Base-by-base conservation (phyloP, 225 moss, liverwort and hornwort species). In the Pseudoscleropodium purum region DNA sequence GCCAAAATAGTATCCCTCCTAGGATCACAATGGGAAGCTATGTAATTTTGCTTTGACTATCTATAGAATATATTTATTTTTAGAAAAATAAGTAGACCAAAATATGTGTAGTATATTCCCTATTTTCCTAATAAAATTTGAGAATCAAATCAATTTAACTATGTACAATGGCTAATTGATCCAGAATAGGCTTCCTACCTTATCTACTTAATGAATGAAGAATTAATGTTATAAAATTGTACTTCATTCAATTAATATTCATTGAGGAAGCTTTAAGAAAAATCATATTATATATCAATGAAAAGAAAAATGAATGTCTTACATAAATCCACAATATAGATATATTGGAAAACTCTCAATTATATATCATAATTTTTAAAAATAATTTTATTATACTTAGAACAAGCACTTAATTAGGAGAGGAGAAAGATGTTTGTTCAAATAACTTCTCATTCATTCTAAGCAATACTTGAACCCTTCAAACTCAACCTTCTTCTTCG, bases 21-120 rank as follows among this genome's bases (percentile, higher is more conserved):
- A 37, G 24, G 37, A 25, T 1, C 0, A 16, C 4, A 54, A 9
- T 9, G 0, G 6, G 0, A 78, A 54, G 9, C 6, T 37, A 10
- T 26, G 2, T 25, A 0, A 37, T 37, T 37, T 79, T 56, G 37
- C 4, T 56, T 37, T 56, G 1, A 37, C 5, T 49, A 20, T 3
- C 3, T 5, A 51, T 13, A 21, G 21, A 13, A 1, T 13, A 33
- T 11, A 31, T 51, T 49, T 75, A 2, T 51, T 49, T 34, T 33
- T 33, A 8, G 19, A 76, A 33, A 75, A 77, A 52, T 34, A 20
- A 13, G 2, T 14, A 21, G 5, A 23, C 5, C 36, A 77, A 52
- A 52, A 14, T 77, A 56, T 10, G 25, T 25, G 25, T 15, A 0
- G 4, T 54, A 24, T 36, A 36, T 36, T 23, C 0, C 0, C 5